phyloP scores from a whole-genome alignment of 768 basidiomycete genomes.

The Boletus bicolor region DNA sequence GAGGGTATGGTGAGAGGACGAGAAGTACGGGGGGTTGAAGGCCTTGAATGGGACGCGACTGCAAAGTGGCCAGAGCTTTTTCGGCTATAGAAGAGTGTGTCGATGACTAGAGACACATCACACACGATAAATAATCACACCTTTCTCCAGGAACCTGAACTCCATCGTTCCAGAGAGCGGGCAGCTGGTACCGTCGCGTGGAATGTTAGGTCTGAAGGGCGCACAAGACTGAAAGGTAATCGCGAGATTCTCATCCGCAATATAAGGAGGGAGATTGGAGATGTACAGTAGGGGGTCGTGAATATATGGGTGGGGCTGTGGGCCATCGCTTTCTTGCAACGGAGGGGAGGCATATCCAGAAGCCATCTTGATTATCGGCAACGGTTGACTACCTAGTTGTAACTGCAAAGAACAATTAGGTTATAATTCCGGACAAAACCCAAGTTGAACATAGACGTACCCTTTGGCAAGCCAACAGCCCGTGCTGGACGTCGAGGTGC shows the following conservation, averaged over 20 bases:
- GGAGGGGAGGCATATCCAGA: conserved; percentile 35
- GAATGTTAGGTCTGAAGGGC: conserved; percentile 77
- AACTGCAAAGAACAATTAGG: background rate
- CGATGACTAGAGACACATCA: conserved; percentile 4
- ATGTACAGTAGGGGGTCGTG: conserved; percentile 82
- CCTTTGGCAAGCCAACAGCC: conserved; percentile 30
- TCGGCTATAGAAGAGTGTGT: conserved; percentile 52
- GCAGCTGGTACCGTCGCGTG: conserved; percentile 52
- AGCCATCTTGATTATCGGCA: conserved; percentile 35
- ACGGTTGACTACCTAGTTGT: conserved; percentile 19
- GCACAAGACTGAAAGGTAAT: conserved; percentile 69
- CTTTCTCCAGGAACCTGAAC: conserved; percentile 79
- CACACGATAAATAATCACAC: conserved; percentile 39
- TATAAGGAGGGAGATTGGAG: conserved; percentile 68
- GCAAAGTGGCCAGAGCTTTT: conserved; percentile 82
- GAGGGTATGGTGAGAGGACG: conserved; percentile 79
- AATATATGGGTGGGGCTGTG: conserved; percentile 72
- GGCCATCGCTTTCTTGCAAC: conserved; percentile 30
- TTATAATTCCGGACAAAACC: background rate
- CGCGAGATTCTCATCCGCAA: conserved; percentile 76
- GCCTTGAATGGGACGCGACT: conserved; percentile 68
- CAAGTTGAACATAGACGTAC: conserved; percentile 14
- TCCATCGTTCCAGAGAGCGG: conserved; percentile 73
- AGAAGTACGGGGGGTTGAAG: conserved; percentile 57
- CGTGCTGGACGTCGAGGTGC: conserved; percentile 31